Conservation (phyloP, 495 filamentous ascomycete species). For the Podospora australis region DNA sequence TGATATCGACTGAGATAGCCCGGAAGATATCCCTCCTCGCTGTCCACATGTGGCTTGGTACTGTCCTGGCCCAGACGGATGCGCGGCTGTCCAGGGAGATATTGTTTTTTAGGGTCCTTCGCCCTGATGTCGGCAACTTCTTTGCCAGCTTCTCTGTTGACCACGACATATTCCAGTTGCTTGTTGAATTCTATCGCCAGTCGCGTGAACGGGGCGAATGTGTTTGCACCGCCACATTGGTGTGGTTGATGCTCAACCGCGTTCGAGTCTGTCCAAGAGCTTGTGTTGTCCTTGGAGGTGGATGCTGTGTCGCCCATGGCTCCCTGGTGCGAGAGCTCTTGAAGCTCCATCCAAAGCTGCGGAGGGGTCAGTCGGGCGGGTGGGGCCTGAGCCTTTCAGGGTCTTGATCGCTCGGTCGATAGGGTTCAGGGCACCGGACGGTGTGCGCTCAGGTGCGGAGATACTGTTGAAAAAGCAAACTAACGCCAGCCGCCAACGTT, state of each 20-base stretch:
- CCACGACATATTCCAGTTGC: conserved; percentile 9
- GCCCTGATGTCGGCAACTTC: conserved; percentile 1
- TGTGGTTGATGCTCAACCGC: not conserved
- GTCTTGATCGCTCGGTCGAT: no score
- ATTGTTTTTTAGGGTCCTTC: conserved; percentile 7
- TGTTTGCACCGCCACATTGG: not conserved
- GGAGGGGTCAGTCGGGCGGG: not conserved
- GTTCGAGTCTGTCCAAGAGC: not conserved
- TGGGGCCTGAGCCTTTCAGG: no score
- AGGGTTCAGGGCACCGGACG: no score
- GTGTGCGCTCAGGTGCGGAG: no score
- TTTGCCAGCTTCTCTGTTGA: not conserved
- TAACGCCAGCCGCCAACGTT: no score
- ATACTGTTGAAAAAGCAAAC: no score
- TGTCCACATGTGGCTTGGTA: not conserved
- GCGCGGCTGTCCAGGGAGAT: conserved; percentile 24
- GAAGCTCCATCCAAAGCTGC: no score
- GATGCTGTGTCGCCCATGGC: no score
- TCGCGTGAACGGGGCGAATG: conserved; percentile 5
- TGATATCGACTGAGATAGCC: conserved; percentile 14
- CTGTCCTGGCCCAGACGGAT: conserved; percentile 13
- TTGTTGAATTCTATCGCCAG: conserved; percentile 11
- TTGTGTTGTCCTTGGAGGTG: not conserved
- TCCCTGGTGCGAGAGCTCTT: no score
- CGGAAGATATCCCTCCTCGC: not conserved